These are phyloP conservation scores for Eucalyptus decipiens DNA, from an alignment of 345 rosid species.

Conservation along the genomic window DNA sequence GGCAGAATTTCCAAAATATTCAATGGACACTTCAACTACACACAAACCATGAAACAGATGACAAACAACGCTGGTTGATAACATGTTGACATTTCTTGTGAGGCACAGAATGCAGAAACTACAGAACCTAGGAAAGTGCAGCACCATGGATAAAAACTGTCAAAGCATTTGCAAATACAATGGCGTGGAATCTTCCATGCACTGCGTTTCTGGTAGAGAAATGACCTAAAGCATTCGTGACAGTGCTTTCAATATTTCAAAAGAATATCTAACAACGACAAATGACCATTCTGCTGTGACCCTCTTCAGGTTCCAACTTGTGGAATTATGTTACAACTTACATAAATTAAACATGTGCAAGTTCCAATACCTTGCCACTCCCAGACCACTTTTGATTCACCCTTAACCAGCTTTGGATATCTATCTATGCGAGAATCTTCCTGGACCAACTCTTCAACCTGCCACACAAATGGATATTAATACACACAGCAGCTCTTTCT, in stretches of 20 bases:
- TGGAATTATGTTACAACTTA: background rate
- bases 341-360: background rate
- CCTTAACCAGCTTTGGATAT: conserved; percentile 71
- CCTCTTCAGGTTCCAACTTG: background rate
- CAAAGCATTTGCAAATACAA: background rate
- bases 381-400: conserved; percentile 92
- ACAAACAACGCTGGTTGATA: background rate
- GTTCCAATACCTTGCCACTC: conserved; percentile 82
- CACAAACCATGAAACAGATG: background rate
- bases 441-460: conserved; percentile 81
- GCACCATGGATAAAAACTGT: background rate
- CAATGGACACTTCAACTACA: background rate
- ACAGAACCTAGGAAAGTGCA: background rate
- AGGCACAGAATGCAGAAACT: background rate
- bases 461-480: background rate
- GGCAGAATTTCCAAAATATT: background rate
- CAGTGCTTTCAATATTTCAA: background rate
- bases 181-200: background rate
- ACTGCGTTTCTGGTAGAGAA: background rate
- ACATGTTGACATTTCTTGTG: background rate
- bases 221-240: background rate
- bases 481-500: background rate
- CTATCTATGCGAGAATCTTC: conserved; percentile 90
- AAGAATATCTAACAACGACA: background rate
- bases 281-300: background rate